Percentiles rank a stretch among this genome's conserved stretches.
Evolutionary conservation across 805 yeast genomes (phyloP).

Genomic region (Teunomyces funiuensis): DNA sequence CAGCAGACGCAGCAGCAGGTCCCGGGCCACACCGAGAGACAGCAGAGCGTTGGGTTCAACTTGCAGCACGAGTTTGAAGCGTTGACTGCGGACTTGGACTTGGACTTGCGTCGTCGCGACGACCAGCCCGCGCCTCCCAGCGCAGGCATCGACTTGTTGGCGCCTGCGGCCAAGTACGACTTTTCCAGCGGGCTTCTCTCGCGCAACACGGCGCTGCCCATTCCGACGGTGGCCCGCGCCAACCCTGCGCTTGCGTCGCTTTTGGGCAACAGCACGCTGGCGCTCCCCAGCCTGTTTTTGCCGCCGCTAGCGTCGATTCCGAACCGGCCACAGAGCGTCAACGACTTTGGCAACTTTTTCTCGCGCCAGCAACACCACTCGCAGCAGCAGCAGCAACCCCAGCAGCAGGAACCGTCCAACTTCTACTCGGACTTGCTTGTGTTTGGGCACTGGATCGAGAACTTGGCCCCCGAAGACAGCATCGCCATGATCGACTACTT

Average conservation of each 20-base stretch:
- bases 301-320: constrained; percentile 34
- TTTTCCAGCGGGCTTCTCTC: constrained; percentile 15
- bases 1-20: neutral
- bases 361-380: constrained; percentile 18
- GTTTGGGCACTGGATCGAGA: constrained; percentile 51
- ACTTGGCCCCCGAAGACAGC: constrained; percentile 51
- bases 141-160: constrained; percentile 14
- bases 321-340: constrained; percentile 43
- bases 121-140: constrained; percentile 1
- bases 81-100: constrained; percentile 45
- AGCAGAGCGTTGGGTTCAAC: constrained; percentile 46
- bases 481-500: constrained; percentile 54
- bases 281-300: constrained; percentile 19
- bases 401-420: constrained; percentile 19
- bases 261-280: constrained; percentile 12
- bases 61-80: constrained; percentile 49
- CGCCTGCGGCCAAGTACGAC: constrained; percentile 15
- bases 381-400: constrained; percentile 19
- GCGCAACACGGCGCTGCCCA: constrained; percentile 23
- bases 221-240: constrained; percentile 15
- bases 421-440: constrained; percentile 53
- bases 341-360: constrained; percentile 32
- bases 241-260: constrained; percentile 23
- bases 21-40: constrained; percentile 22
- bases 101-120: constrained; percentile 32